A percentile compares a stretch with the other conserved stretches of the same genome.
Conservation (phyloP, 2,329 filamentous ascomycete species). For the Pezicula rhizophila region DNA sequence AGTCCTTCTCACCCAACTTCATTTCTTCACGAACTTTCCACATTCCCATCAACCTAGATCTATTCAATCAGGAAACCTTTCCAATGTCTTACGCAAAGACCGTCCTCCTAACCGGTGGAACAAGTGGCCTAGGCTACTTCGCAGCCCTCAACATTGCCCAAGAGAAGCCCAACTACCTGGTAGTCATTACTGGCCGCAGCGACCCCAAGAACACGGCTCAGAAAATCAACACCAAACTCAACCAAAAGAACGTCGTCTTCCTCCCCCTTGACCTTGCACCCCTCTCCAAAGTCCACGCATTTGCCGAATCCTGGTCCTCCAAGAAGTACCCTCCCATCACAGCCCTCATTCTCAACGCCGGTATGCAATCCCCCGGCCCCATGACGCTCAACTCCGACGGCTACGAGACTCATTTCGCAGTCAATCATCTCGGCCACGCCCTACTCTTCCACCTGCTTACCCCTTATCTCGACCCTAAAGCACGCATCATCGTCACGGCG, state of each 20-base stretch:
- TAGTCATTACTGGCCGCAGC: conserved; percentile 39
- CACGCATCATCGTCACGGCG: conserved; percentile 38
- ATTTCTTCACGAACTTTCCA: too few relatives aligned
- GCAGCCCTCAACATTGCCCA: conserved; percentile 34
- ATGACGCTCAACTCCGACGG: conserved; percentile 33
- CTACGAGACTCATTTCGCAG: conserved; percentile 41
- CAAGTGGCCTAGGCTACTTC: conserved; percentile 36
- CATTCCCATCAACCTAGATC: too few relatives aligned
- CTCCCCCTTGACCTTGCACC: conserved; percentile 38
- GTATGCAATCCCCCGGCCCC: conserved; percentile 34
- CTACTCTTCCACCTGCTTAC: conserved; percentile 42
- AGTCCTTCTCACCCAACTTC: too few relatives aligned
- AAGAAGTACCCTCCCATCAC: conserved; percentile 35
- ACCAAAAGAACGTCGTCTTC: conserved; percentile 35
- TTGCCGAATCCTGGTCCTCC: conserved; percentile 30
- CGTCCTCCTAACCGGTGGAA: conserved; percentile 41
- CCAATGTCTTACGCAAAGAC: conserved; percentile 9
- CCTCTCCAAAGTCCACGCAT: conserved; percentile 34
- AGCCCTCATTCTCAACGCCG: conserved; percentile 42
- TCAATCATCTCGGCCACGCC: conserved; percentile 45
- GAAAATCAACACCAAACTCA: conserved; percentile 35
- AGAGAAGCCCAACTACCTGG: conserved; percentile 32
- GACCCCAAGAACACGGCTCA: conserved; percentile 35
- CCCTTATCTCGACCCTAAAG: conserved; percentile 31
- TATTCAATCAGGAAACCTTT: too few relatives aligned